These are phyloP conservation scores for Austropuccinia psidii DNA, from an alignment of 1,284 basidiomycete genomes.

Conservation along the genomic window DNA sequence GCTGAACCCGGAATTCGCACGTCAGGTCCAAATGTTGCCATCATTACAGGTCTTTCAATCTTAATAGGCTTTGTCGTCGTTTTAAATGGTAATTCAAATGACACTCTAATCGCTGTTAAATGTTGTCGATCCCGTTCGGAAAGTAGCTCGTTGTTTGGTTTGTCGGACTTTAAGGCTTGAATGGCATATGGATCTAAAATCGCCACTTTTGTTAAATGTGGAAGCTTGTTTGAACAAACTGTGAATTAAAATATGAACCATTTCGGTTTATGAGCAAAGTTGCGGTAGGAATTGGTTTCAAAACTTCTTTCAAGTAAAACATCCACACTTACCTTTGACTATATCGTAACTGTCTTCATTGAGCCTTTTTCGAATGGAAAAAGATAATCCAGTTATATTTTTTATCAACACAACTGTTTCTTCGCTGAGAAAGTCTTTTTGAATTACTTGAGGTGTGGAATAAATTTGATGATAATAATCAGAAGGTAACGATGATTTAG, in stretches of 20 bases:
- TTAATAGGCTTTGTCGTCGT: not conserved
- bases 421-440: not conserved
- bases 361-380: slow-evolving; percentile 12
- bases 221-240: slow-evolving; percentile 3
- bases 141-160: not conserved
- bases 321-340: not conserved
- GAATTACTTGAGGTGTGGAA: too few relatives aligned
- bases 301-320: not conserved
- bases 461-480: too few relatives aligned
- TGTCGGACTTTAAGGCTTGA: not conserved
- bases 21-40: slow-evolving; percentile 27
- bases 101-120: slow-evolving; percentile 12
- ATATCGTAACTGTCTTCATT: slow-evolving; percentile 26
- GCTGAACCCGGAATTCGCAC: not conserved
- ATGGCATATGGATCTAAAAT: slow-evolving; percentile 22
- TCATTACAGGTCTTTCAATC: slow-evolving; percentile 23
- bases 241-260: not conserved
- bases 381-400: slow-evolving; percentile 14
- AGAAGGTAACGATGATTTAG: not conserved
- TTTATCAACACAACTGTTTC: slow-evolving; percentile 5
- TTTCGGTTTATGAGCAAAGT: not conserved
- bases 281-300: too few relatives aligned
- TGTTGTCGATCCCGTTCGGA: slow-evolving; percentile 3
- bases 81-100: not conserved
- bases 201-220: not conserved